Base-by-base conservation (phyloP, 2,329 filamentous ascomycete species). In the Helicocarpus griseus region DNA sequence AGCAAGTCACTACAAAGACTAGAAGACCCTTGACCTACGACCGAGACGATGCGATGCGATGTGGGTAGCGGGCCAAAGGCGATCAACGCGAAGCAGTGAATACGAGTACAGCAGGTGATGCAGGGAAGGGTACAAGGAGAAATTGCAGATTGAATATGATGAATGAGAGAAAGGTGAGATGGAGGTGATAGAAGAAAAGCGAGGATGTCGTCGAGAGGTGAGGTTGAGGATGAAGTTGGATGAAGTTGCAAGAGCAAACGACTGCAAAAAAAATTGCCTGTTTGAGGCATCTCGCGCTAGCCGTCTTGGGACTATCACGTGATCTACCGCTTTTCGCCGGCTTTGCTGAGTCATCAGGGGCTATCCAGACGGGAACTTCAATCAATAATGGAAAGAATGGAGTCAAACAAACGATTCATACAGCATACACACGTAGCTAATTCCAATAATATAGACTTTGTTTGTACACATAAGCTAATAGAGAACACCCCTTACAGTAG, bases 221-320 rank as follows among this genome's bases (percentile, higher is more conserved):
- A 24, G 9, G 28, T 17, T 35, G 50, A 49, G n/a, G 57, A 50
- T 56, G 59, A 54, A 51, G 56, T 57, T 53, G 46, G 49, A 53
- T 11, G 40, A 17, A 14, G 24, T 36, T 36, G 33, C n/a, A 36
- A 39, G 17, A 39, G 5, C 4, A 39, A 21, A 19, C 19, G 6
- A 39, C 6, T 17, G 39, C 24, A 28, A n/a, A 14, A 43, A 43
- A 26, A 43, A 28, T 26, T 26, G 4, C 22, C 40, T 17, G 40
- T 43, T 43, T 29, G 22, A 17, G 40, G 7, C 13, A 17, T 8
- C 9, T 1, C 3, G 39, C 22, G 40, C 40, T 43, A 43, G 40
- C 40, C 14, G 14, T 28, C 1, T 43, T 43, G 24, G 24, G 24
- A 29, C 7, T 2, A 8, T 5, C 40, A 43, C 40, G 40, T 29